Evolutionary conservation across 495 filamentous ascomycete species (phyloP).

Genomic region (Neurospora hispaniola): DNA sequence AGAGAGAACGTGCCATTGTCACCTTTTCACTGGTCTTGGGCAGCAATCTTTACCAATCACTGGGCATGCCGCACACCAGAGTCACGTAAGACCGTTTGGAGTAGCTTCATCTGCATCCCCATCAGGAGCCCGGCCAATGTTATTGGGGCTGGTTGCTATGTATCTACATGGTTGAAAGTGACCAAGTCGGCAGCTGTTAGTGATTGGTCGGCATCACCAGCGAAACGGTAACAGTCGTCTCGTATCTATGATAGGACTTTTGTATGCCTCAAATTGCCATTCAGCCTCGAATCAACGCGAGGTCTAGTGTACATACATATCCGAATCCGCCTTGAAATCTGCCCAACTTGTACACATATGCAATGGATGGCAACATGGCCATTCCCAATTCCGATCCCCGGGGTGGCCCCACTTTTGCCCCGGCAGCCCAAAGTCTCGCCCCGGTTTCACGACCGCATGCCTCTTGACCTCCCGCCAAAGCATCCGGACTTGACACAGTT

Average conservation of each 20-base stretch:
- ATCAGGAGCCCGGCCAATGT: not conserved
- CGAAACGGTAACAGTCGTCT: not conserved
- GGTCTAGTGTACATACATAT: not conserved
- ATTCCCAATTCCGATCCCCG: not conserved
- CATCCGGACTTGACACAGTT: not conserved
- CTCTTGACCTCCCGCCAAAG: not conserved
- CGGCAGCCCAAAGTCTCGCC: not conserved
- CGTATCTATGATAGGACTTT: too few species aligned
- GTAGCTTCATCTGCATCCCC: not conserved
- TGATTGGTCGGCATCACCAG: not conserved
- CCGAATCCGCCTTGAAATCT: not conserved
- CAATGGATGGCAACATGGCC: not conserved
- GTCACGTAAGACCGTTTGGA: not conserved
- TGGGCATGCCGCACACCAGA: not conserved
- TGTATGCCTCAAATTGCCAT: not conserved
- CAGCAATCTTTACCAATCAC: not conserved
- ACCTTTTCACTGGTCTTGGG: not conserved
- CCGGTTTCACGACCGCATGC: not conserved
- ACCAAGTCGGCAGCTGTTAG: not conserved
- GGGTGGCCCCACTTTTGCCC: not conserved
- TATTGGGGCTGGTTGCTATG: not conserved
- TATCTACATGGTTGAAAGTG: not conserved
- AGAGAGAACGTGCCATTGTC: not conserved
- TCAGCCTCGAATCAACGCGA: not conserved
- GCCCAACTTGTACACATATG: not conserved